Conservation (phyloP, 345 rosid species). For the Toxicodendron radicans region DNA sequence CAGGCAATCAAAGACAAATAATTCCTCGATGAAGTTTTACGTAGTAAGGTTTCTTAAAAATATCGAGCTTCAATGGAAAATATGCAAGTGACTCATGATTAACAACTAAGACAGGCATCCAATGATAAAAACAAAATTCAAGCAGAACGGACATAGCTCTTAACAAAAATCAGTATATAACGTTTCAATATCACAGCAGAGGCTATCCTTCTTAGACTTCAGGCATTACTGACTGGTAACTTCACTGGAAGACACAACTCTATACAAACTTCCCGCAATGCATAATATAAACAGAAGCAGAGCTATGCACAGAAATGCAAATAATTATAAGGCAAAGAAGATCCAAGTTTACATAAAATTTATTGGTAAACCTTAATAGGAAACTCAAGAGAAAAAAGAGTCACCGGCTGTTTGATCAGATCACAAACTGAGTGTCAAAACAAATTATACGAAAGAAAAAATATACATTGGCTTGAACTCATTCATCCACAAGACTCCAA, state of each 20-base stretch:
- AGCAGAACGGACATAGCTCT: constrained; percentile 3
- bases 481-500: neutral
- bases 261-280: neutral
- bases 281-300: neutral
- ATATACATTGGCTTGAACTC: neutral
- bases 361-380: neutral
- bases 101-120: neutral
- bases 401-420: neutral
- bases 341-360: neutral
- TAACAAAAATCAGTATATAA: neutral
- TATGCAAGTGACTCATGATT: neutral
- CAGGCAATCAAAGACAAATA: neutral
- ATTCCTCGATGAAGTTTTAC: neutral
- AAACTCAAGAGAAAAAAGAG: neutral
- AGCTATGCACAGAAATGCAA: neutral
- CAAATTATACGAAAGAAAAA: neutral
- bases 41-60: neutral
- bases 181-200: neutral
- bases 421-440: neutral
- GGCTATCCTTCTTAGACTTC: neutral
- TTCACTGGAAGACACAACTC: neutral
- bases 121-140: neutral
- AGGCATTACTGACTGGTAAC: neutral
- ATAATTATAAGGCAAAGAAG: neutral
- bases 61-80: neutral